phyloP scores from a whole-genome alignment of 106 monocot genomes.

The Allium cepa region DNA sequence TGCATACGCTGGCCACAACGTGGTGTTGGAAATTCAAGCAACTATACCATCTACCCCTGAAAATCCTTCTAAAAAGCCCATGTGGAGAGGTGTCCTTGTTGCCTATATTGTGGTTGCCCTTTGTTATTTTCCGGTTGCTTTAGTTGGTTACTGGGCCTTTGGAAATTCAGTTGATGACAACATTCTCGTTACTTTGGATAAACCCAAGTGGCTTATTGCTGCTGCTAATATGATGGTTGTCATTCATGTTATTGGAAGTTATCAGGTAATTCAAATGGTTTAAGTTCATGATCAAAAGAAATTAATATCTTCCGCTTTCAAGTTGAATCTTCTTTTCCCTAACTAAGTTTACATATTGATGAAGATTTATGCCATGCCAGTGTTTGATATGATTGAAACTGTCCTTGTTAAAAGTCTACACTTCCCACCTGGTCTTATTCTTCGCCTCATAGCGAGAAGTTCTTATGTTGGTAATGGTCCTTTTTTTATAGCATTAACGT shows the following conservation, averaged over 20 bases:
- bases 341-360: neutral
- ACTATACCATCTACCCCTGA: conserved; percentile 54
- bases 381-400: conserved; percentile 37
- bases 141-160: conserved; percentile 39
- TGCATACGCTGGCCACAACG: conserved; percentile 57
- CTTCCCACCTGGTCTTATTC: conserved; percentile 17
- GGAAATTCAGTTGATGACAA: conserved; percentile 36
- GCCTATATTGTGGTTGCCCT: conserved; percentile 49
- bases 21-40: conserved; percentile 60
- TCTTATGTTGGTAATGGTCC: conserved; percentile 23
- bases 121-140: conserved; percentile 55
- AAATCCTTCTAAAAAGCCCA: conserved; percentile 49
- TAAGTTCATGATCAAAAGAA: too few species aligned
- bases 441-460: conserved; percentile 24
- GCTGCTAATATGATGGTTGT: conserved; percentile 52
- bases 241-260: conserved; percentile 52
- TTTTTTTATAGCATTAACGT: neutral
- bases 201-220: conserved; percentile 50
- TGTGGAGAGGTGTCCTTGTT: conserved; percentile 55
- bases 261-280: conserved; percentile 23
- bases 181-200: conserved; percentile 35
- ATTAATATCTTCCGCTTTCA: too few species aligned
- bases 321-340: neutral
- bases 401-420: conserved; percentile 32
- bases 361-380: conserved; percentile 26